Evolutionary conservation across 169 alveolate genomes (phyloP), one percentile per base, ranked within the genome.

Genomic region (Babesia microti): DNA sequence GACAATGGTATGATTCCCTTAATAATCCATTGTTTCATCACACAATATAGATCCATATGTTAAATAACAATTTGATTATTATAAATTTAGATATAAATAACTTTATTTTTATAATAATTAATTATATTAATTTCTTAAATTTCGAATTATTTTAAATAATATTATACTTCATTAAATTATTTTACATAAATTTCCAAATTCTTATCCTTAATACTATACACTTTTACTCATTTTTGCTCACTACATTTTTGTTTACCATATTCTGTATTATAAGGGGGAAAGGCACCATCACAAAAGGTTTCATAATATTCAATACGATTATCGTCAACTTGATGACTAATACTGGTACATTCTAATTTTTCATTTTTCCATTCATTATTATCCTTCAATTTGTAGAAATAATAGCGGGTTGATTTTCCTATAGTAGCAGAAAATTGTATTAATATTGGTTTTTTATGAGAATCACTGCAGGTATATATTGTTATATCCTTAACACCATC

Each of bases 111-210:
- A 12, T 41, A 2, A 41, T 41, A 41, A 12, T 5, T 14, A 14
- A 41, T 17, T 15, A 41, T n/a, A 41, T 3, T 41, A 41, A 17
- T 33, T 41, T 41, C 22, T 41, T 12, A 15, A 15, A 22, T 19
- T 17, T 41, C 4, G 12, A 41, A 19, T 41, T 41, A 12, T 14
- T 19, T 41, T 41, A 15, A 19, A 12, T 14, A 41, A 17, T 14
- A 19, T 41, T 33, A 2, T 19, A 41, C 37, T 2, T 19, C 18
- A 33, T 41, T 33, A 33, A 33, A 33, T 41, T 2, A 9, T 41
- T 5, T 4, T 2, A 14, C 26, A 33, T 2, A 5, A 6, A 5
- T 19, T 19, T 14, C 22, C 4, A 17, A 14, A 41, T 41, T 3
- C 23, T 41, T 3, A 14, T 17, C n/a, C 14, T 41, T 41, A 6